phyloP scores from a whole-genome alignment of 2,329 filamentous ascomycete species.

The Sclerotinia subarctica region DNA sequence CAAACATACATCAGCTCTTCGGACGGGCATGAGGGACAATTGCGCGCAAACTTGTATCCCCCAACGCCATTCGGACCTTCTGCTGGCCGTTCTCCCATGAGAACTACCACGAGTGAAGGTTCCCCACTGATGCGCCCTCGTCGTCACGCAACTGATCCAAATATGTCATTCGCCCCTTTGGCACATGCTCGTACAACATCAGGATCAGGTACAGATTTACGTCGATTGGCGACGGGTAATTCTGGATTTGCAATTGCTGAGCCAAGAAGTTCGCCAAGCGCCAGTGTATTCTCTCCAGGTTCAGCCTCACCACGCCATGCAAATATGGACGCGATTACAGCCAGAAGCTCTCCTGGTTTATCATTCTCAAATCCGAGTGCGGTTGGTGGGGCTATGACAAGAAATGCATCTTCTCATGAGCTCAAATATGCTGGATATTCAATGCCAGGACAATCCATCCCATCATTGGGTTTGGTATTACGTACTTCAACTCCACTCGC shows the following conservation, averaged over 20 bases:
- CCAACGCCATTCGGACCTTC: neutral
- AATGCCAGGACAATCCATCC: neutral
- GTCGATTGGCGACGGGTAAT: neutral
- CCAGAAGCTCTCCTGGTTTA: conserved; percentile 4
- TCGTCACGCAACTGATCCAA: neutral
- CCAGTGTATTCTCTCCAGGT: neutral
- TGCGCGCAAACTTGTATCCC: neutral
- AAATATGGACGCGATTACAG: neutral
- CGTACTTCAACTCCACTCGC: neutral
- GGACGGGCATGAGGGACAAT: neutral
- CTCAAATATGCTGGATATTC: neutral
- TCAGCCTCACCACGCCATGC: neutral
- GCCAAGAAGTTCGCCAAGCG: neutral
- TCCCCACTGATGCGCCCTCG: conserved; percentile 11
- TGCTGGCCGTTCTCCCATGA: neutral
- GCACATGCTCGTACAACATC: neutral
- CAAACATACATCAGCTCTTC: neutral
- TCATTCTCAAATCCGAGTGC: neutral
- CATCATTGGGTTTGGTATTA: neutral
- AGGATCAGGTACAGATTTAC: conserved; percentile 3
- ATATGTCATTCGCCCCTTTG: neutral
- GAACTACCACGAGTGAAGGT: conserved; percentile 13
- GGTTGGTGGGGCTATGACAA: neutral
- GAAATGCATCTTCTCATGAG: neutral
- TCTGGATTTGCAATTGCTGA: neutral